Conservation (phyloP, 2,329 filamentous ascomycete genomes). For the Chaetomium globosum region DNA sequence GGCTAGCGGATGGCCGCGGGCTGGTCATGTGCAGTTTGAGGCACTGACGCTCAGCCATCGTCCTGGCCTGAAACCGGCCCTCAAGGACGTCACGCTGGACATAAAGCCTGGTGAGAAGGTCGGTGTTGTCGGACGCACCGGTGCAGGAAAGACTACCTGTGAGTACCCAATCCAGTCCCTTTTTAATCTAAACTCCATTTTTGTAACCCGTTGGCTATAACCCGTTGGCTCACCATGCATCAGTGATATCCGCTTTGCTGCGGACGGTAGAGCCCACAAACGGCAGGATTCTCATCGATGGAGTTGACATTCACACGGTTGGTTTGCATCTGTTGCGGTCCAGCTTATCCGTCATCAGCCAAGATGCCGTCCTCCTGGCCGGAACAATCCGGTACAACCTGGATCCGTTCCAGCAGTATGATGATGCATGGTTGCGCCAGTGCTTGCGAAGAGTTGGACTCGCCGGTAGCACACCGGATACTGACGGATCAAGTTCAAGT, state of each 20-base stretch:
- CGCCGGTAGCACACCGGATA: background rate
- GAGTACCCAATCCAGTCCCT: background rate
- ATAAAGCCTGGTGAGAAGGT: background rate
- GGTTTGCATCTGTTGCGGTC: background rate
- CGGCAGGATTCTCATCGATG: background rate
- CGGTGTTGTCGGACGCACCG: background rate
- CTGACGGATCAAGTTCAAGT: background rate
- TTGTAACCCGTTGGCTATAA: background rate
- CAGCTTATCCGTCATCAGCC: background rate
- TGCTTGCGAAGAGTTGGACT: background rate
- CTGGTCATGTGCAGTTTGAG: background rate
- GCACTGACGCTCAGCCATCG: background rate
- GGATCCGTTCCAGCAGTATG: background rate
- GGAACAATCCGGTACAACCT: background rate
- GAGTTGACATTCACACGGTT: background rate
- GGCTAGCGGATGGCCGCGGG: background rate
- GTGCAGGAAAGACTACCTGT: background rate
- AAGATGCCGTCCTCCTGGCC: background rate
- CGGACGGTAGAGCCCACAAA: background rate
- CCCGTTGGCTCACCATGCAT: background rate
- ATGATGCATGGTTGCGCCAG: background rate
- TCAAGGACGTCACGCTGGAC: background rate
- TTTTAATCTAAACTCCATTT: background rate
- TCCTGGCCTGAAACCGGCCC: background rate
- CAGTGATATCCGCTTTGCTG: background rate